These are phyloP conservation scores for Ogataea corticis DNA, from an alignment of 805 yeast species.

Conservation along the genomic window DNA sequence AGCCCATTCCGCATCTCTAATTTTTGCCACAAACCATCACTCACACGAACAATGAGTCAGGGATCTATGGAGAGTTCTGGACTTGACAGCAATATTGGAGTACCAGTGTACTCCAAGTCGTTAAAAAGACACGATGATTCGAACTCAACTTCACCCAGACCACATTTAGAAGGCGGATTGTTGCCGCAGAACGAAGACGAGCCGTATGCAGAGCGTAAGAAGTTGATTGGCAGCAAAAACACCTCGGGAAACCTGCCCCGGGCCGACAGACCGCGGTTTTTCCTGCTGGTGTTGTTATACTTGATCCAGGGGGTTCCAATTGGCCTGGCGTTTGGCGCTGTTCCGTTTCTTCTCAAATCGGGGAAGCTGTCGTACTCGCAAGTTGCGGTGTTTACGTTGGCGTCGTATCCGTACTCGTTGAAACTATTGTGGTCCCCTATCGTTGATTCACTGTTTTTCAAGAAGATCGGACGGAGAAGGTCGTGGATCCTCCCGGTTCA, in stretches of 20 bases:
- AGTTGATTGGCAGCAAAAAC: neutral
- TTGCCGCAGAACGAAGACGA: neutral
- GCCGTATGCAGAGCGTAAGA: neutral
- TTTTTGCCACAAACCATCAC: too few species aligned
- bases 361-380: slow-evolving; percentile 77
- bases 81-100: neutral
- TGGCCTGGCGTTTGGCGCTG: slow-evolving; percentile 91
- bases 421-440: slow-evolving; percentile 95
- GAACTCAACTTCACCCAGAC: slow-evolving; percentile 19
- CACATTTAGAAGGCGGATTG: slow-evolving; percentile 9
- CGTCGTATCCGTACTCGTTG: slow-evolving; percentile 92
- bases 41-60: neutral
- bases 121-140: slow-evolving; percentile 25
- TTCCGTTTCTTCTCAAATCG: slow-evolving; percentile 86
- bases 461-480: slow-evolving; percentile 73
- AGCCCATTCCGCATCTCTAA: too few species aligned
- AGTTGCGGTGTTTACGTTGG: slow-evolving; percentile 86
- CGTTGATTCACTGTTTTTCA: slow-evolving; percentile 81
- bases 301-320: slow-evolving; percentile 95
- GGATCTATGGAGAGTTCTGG: slow-evolving; percentile 3
- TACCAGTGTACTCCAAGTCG: slow-evolving; percentile 22
- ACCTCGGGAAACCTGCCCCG: slow-evolving; percentile 25
- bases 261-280: slow-evolving; percentile 72
- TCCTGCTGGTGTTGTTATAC: slow-evolving; percentile 70
- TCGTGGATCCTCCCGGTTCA: slow-evolving; percentile 97